phyloP scores from a whole-genome alignment of 257 asterid genomes.

The Przewalskia tangutica region DNA sequence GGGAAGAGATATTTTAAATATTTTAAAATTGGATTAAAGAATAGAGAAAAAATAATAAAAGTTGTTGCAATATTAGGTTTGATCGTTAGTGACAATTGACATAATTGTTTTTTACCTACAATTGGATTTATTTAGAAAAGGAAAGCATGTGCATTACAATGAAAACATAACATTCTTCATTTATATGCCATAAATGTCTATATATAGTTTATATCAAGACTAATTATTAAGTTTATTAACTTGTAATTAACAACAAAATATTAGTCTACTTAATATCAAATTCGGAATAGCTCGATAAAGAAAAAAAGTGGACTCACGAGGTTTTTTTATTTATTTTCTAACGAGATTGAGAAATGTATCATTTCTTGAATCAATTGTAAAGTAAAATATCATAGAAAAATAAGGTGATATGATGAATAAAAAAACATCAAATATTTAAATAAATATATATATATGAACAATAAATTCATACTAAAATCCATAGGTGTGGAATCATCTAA shows the following conservation, averaged over 20 bases:
- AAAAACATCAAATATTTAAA: neutral
- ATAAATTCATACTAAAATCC: neutral
- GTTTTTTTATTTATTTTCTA: neutral
- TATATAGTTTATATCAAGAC: neutral
- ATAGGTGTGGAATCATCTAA: neutral
- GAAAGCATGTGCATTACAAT: neutral
- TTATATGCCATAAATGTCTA: neutral
- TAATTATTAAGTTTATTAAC: neutral
- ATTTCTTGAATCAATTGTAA: neutral
- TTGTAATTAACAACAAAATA: neutral
- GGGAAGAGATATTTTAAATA: neutral
- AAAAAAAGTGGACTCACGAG: neutral
- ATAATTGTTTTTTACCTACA: neutral
- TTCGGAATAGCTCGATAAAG: neutral
- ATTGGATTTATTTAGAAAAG: neutral
- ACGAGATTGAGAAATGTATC: rapidly evolving
- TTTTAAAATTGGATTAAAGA: neutral
- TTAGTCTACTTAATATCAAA: neutral
- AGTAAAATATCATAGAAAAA: neutral
- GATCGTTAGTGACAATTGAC: neutral
- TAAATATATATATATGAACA: neutral
- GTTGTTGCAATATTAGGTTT: neutral
- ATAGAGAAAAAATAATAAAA: too few relatives aligned
- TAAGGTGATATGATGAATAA: neutral
- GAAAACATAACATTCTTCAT: neutral